Conservation (phyloP, 2,329 filamentous ascomycete species). For the Colletotrichum coccodes region DNA sequence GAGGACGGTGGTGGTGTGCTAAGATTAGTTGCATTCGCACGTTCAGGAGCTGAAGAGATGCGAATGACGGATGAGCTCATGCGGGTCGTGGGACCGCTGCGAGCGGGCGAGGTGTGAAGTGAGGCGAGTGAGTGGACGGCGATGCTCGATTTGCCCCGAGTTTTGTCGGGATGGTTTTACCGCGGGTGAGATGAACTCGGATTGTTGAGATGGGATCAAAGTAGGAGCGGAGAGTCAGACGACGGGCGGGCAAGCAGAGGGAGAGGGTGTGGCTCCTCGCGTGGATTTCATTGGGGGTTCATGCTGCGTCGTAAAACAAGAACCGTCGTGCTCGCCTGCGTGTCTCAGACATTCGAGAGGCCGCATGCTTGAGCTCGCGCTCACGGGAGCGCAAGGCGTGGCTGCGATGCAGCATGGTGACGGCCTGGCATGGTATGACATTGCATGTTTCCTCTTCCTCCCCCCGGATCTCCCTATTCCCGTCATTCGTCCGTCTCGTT, state of each 20-base stretch:
- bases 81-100: not conserved
- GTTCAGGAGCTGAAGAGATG: no score
- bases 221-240: not conserved
- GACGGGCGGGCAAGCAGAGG: not conserved
- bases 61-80: not conserved
- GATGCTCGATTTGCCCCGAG: no score
- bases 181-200: not conserved
- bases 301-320: no score
- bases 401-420: not conserved
- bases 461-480: not conserved
- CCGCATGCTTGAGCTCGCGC: conserved; percentile 24
- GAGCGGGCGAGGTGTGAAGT: not conserved
- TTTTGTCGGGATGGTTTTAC: not conserved
- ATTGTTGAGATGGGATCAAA: not conserved
- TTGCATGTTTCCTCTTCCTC: not conserved
- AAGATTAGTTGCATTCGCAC: not conserved
- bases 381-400: conserved; percentile 19
- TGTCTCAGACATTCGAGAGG: conserved; percentile 29
- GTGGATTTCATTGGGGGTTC: not conserved
- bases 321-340: not conserved
- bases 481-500: not conserved
- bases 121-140: not conserved
- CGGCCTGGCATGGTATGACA: not conserved
- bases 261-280: not conserved
- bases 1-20: not conserved